Evolutionary conservation across 805 yeast genomes (phyloP), one percentile per base, ranked within the genome.

Genomic region (Yarrowia sp.): DNA sequence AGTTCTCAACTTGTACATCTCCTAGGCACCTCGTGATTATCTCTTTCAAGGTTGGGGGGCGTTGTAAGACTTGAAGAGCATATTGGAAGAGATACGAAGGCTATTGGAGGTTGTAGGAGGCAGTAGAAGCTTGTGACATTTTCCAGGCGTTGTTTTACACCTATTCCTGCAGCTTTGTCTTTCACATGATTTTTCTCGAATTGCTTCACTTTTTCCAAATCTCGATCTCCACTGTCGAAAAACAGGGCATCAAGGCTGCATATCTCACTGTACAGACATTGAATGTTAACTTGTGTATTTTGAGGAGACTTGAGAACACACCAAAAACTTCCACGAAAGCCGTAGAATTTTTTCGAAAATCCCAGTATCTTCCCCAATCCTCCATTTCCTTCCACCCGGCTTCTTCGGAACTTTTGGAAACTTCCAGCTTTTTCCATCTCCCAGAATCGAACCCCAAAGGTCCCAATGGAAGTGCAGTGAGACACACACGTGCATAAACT

Each of bases 391-490:
- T 8, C 3, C 16, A 0, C 3, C 35, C 59, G 63, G 48, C 41
- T n/a, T 16, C 26, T 7, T n/a, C 48, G 63, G 40, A 26, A 10
- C 48, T 15, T 22, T 22, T 42, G 26, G 63, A 56, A 56, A 26
- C 8, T 56, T 56, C 63, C 63, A 56, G 40, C 36, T 15, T 40
- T 5, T 40, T 59, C 65, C 41, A 43, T 35, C 41, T 11, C 36
- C 8, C 50, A 12, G 41, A 15, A 35, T 59, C 52, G 64, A 56
- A 43, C 48, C 26, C 11, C 49, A 36, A 12, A 35, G 40, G 41
- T 43, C 65, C 65, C 65, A 59, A 59, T 45, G 19, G 64, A 58
- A 58, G 7, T 15, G 48, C 16, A 26, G 26, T 56, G 43, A 38
- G 45, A 53, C 59, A 16, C 45, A 16, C 11, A 11, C 35, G 35